These are phyloP conservation scores for Pezicula neosporulosa DNA, from an alignment of 2,329 filamentous ascomycete species.

Conservation along the genomic window DNA sequence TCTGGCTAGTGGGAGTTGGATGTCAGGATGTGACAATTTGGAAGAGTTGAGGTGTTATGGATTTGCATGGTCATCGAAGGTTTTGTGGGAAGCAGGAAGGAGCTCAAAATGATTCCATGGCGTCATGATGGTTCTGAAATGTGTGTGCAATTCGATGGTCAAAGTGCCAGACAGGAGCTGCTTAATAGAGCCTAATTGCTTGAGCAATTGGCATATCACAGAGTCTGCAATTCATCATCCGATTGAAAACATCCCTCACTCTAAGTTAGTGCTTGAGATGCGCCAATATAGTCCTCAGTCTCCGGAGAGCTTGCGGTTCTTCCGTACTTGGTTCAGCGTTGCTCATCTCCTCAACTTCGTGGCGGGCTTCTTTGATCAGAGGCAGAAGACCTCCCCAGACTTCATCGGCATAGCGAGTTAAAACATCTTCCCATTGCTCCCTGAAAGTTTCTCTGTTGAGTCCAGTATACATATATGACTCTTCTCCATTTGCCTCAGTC, in stretches of 20 bases:
- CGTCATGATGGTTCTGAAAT: background rate
- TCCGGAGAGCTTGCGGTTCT: conserved; percentile 13
- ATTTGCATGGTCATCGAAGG: no score
- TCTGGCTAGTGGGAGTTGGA: no score
- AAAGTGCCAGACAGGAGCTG: conserved; percentile 30
- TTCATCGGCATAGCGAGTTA: conserved; percentile 57
- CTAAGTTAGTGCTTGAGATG: conserved; percentile 13
- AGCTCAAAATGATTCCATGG: no score
- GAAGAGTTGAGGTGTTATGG: no score
- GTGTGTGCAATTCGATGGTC: background rate
- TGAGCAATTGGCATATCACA: no score
- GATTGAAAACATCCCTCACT: background rate
- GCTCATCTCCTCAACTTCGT: conserved; percentile 47
- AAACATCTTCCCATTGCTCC: conserved; percentile 52
- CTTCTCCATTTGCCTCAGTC: conserved; percentile 20
- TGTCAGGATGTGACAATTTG: no score
- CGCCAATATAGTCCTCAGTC: conserved; percentile 18
- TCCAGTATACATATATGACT: conserved; percentile 10
- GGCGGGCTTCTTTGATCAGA: conserved; percentile 51
- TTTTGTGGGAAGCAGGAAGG: no score
- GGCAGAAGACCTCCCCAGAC: conserved; percentile 64
- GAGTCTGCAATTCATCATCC: no score
- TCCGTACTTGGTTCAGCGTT: background rate
- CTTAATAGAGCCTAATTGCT: no score
- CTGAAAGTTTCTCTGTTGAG: conserved; percentile 39